Evolutionary conservation across 1,284 basidiomycete species (phyloP).

Genomic region (Schizophyllum commune): DNA sequence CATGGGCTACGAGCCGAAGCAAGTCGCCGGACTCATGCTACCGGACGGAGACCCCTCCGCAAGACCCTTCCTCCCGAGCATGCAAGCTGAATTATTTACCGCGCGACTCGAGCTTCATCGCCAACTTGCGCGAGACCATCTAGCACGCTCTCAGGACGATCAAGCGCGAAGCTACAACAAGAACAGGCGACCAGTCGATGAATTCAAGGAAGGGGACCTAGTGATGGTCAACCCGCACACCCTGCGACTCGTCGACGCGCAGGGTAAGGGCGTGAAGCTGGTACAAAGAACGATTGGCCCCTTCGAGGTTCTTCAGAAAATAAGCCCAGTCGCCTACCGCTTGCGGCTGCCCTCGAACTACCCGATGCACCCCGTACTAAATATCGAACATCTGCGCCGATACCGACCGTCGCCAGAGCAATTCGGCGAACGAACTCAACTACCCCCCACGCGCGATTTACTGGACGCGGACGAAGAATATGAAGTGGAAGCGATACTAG

Average conservation of each 20-base stretch:
- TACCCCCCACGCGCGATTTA: background rate
- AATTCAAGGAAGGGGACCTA: conserved; percentile 16
- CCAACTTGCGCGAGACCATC: background rate
- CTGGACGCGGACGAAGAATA: background rate
- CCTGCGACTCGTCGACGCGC: conserved; percentile 16
- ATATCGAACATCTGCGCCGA: conserved; percentile 19
- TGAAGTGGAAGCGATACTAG: too few relatives aligned
- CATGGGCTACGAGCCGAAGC: conserved; percentile 1
- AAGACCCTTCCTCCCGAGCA: too few relatives aligned
- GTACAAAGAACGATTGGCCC: conserved; percentile 23
- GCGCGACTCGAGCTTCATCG: conserved; percentile 4
- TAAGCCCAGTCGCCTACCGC: conserved; percentile 20
- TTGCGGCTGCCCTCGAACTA: conserved; percentile 19
- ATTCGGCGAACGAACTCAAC: conserved; percentile 1
- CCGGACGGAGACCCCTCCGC: background rate
- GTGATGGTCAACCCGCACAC: conserved; percentile 25
- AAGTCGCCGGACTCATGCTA: background rate
- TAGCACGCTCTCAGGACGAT: conserved; percentile 8
- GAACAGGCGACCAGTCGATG: conserved; percentile 1
- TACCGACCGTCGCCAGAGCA: conserved; percentile 10
- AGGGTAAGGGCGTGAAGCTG: conserved; percentile 23
- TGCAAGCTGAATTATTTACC: background rate
- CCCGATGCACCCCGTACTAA: conserved; percentile 21
- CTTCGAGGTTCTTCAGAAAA: conserved; percentile 21
- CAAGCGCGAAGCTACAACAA: conserved; percentile 16